phyloP scores from a whole-genome alignment of 495 filamentous ascomycete genomes.

The Tuber calosporum region DNA sequence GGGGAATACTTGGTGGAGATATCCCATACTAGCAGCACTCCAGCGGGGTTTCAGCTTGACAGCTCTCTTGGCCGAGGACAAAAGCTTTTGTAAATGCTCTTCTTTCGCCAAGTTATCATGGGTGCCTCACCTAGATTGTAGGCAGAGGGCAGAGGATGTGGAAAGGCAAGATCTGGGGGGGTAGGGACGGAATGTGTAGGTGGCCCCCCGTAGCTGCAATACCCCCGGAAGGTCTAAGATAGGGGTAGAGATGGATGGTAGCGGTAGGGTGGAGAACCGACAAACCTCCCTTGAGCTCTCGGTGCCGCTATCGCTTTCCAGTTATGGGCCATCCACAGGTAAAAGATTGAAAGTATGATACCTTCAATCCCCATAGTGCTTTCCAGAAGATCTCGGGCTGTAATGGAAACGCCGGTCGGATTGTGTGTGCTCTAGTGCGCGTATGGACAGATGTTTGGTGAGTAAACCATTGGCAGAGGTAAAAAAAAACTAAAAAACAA shows the following conservation, averaged over 20 bases:
- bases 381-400: background rate
- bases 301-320: background rate
- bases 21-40: background rate
- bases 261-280: background rate
- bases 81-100: background rate
- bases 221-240: background rate
- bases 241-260: background rate
- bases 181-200: background rate
- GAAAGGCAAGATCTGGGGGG: background rate
- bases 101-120: background rate
- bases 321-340: background rate
- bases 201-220: background rate
- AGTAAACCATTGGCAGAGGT: background rate
- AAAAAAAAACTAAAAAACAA: too few relatives aligned
- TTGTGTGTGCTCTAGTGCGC: background rate
- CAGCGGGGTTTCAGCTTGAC: background rate
- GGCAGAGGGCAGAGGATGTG: background rate
- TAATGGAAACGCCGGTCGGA: background rate
- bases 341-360: background rate
- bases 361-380: background rate
- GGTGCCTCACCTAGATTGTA: background rate
- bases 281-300: background rate
- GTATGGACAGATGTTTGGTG: background rate
- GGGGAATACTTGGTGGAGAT: background rate
- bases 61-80: background rate